Evolutionary conservation across 176 grass and related monocot species (phyloP), one percentile per base, ranked within the genome.

Genomic region (Triticum timopheevii): DNA sequence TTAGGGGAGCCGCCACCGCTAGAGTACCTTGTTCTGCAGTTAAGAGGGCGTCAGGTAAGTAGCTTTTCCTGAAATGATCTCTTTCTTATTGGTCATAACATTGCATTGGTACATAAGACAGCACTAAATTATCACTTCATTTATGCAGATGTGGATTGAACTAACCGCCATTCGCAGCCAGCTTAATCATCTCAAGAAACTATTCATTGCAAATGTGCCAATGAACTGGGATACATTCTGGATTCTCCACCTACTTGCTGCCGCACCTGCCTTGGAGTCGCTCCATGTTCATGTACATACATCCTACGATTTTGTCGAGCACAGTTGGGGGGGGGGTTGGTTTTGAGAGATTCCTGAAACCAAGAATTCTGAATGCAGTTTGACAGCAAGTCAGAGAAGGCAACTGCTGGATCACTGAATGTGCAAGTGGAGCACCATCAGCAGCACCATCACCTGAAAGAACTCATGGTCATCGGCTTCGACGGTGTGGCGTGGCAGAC

Each of bases 1-100:
- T 54, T 54, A 61, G 76, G 62, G 80, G 35, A 23, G 9, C 63
- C 49, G 3, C 63, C 72, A 2, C 80, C 13, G 1, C 5, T 70
- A 77, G 80, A 83, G 65, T 61, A 13, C 35, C 80, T 88, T 76
- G 86, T 78, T 88, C 62, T 83, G 24, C 73, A 83, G 30, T 83
- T 88, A 63, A 47, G 58, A 88, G 80, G 80, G 49, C 19, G 13
- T 56, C 19, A 45, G 72, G 86, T 82, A 47, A 65, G 79, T 8
- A 82, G 52, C 50, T 31, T 40, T 23, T 38, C 69, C 38, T 80
- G 40, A 73, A 49, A 72, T 31, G 69, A 79, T 61, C 15, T 28
- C 19, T 49, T 17, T 75, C 49, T 10, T 50, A 50, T 49, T 31
- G 49, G 22, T 81, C 62, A 25, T 42, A 38, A 22, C 28, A 63